These are phyloP conservation scores for Collybiopsis luxurians DNA, from an alignment of 768 basidiomycete genomes.

Conservation along the genomic window DNA sequence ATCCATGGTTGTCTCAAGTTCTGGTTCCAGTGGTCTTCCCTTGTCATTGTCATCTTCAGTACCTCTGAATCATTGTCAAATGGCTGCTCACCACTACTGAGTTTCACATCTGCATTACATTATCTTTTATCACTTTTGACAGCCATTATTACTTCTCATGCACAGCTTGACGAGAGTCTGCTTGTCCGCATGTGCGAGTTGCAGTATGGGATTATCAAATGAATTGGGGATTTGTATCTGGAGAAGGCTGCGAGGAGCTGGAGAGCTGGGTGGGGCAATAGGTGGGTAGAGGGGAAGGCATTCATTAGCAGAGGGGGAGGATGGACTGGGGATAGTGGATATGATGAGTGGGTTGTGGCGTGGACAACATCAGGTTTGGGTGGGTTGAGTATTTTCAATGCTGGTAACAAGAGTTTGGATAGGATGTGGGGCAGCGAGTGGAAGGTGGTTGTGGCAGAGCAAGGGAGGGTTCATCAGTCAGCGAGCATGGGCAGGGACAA, in stretches of 20 bases:
- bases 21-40: neutral
- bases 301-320: neutral
- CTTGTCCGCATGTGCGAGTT: conserved; percentile 79
- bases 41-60: conserved; percentile 84
- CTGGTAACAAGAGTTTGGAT: neutral
- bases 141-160: conserved; percentile 44
- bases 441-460: neutral
- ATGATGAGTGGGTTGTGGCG: too few relatives aligned
- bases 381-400: neutral
- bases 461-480: conserved; percentile 72
- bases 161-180: conserved; percentile 77
- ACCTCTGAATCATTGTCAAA: conserved; percentile 84
- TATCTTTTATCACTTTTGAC: neutral
- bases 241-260: conserved; percentile 86
- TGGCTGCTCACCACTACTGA: conserved; percentile 30
- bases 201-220: conserved; percentile 76
- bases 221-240: conserved; percentile 87
- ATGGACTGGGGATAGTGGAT: neutral
- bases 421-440: neutral
- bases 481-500: conserved; percentile 77
- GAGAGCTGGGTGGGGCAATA: conserved; percentile 9
- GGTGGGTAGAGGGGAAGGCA: neutral
- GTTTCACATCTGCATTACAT: neutral
- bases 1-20: neutral
- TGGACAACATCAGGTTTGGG: neutral